Evolutionary conservation across 495 filamentous ascomycete genomes (phyloP), one percentile per base, ranked within the genome.

Genomic region (Podospora pseudoanserina): DNA sequence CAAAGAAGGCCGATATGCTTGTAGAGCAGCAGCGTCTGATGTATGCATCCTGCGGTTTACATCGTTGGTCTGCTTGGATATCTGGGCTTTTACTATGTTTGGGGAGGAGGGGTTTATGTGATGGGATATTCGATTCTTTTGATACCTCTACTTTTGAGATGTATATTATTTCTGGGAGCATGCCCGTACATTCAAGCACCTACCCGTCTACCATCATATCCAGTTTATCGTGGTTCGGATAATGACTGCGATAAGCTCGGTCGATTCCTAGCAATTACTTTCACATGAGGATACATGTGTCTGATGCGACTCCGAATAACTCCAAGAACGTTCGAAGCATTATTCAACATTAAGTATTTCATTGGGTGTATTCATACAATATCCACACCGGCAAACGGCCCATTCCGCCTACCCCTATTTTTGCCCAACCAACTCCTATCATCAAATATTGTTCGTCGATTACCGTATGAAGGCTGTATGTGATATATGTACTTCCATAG

Each of bases 301-400:
- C 20, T 23, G 20, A 23, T 23, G 1, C 20, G 20, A 23, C 20
- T 23, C 20, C 20, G 20, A 23, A 23, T 23, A 23, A 23, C 20
- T 23, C 20, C 20, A 23, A 23, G 20, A 23, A 23, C 20, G 20
- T 23, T 23, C 20, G 20, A 23, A 23, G 34, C 34, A 0, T 5
- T 39, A 39, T 39, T 39, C 34, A 39, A 39, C 34, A 39, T 39
- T 39, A 49, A 49, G 5, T 11, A 49, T 49, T 9, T 13, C 39
- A 27, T 67, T 67, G 34, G 57, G 32, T 67, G 62, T 67, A 67
- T 61, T 67, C 20, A 59, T 61, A 55, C 57, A 67, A 20, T n/a
- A 13, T 7, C 56, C 18, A 20, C 5, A 9, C 5, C 19, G 19
- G 20, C 9, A 61, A 23, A 32, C 23, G 4, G 20, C 55, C 55